These are phyloP conservation scores for Yamadazyma akitaensis DNA, from an alignment of 805 yeast species.

Conservation along the genomic window DNA sequence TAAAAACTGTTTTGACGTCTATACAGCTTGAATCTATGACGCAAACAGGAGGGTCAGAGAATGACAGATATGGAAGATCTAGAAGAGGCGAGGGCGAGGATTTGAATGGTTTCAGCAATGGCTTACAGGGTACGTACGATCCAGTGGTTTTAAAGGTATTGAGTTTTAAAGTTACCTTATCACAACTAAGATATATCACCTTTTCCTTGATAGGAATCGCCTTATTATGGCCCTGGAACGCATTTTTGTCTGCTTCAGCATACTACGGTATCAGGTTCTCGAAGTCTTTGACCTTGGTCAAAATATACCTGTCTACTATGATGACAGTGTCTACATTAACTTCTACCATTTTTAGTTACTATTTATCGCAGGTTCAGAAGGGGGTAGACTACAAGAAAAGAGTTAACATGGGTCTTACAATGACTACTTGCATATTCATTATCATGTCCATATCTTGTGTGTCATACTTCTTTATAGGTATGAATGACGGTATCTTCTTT, in stretches of 20 bases:
- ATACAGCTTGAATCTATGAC: background rate
- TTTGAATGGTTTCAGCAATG: background rate
- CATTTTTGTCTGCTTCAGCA: slow-evolving; percentile 80
- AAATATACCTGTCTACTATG: slow-evolving; percentile 73
- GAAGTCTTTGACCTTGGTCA: slow-evolving; percentile 47
- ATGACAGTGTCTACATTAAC: slow-evolving; percentile 81
- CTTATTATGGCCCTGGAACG: slow-evolving; percentile 95
- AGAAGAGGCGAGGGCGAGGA: background rate
- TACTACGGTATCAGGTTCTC: slow-evolving; percentile 67
- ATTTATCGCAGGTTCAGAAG: slow-evolving; percentile 62
- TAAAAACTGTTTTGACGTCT: background rate
- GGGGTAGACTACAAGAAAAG: slow-evolving; percentile 57
- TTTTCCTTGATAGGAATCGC: slow-evolving; percentile 73
- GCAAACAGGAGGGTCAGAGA: background rate
- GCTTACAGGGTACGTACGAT: slow-evolving; percentile 8
- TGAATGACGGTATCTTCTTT: slow-evolving; percentile 46
- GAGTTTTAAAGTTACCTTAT: slow-evolving; percentile 16
- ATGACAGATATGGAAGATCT: background rate
- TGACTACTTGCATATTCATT: slow-evolving; percentile 58
- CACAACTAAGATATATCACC: slow-evolving; percentile 48
- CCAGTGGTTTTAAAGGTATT: slow-evolving; percentile 17
- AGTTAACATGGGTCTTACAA: slow-evolving; percentile 54
- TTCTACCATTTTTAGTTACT: slow-evolving; percentile 55
- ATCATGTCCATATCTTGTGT: slow-evolving; percentile 53
- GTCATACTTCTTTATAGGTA: slow-evolving; percentile 27